phyloP scores from a whole-genome alignment of 2,329 filamentous ascomycete genomes.

The Myriosclerotinia curreyana region DNA sequence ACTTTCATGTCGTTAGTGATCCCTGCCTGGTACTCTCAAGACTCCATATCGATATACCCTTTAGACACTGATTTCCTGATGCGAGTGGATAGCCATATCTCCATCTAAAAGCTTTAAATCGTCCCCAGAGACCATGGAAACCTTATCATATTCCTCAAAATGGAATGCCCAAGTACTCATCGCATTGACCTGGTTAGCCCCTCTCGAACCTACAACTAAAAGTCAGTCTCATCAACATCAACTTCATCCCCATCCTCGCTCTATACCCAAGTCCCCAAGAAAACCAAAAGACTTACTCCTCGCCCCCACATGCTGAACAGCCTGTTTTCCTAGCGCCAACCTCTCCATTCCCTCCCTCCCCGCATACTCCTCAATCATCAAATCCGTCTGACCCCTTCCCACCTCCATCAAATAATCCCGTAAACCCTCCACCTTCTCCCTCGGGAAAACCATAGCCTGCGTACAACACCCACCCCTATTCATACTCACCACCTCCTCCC shows the following conservation, averaged over 20 bases:
- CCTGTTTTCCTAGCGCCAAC: slow-evolving; percentile 7
- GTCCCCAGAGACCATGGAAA: neutral
- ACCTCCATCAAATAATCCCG: neutral
- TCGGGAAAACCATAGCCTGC: slow-evolving; percentile 28
- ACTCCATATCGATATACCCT: too few relatives aligned
- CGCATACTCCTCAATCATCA: slow-evolving; percentile 14
- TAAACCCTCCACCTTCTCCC: neutral
- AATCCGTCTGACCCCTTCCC: neutral
- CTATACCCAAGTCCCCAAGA: too few relatives aligned
- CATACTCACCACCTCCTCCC: slow-evolving; percentile 22
- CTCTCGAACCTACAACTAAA: slow-evolving; percentile 29
- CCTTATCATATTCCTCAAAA: slow-evolving; percentile 27
- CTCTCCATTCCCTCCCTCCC: neutral
- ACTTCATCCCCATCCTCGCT: neutral
- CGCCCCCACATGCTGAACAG: slow-evolving; percentile 16
- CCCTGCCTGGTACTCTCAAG: too few relatives aligned
- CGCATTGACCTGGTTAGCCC: slow-evolving; percentile 22
- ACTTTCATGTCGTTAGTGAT: too few relatives aligned
- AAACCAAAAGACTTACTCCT: neutral
- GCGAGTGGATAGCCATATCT: too few relatives aligned
- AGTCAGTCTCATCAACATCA: slow-evolving; percentile 18
- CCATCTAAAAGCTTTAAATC: too few relatives aligned
- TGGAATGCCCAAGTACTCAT: slow-evolving; percentile 29
- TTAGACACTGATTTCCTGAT: too few relatives aligned
- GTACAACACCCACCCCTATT: slow-evolving; percentile 29